A percentile compares a stretch with the other conserved stretches of the same genome.
Conservation (phyloP, 202 grass and related monocot genomes). For the Setaria italica region DNA sequence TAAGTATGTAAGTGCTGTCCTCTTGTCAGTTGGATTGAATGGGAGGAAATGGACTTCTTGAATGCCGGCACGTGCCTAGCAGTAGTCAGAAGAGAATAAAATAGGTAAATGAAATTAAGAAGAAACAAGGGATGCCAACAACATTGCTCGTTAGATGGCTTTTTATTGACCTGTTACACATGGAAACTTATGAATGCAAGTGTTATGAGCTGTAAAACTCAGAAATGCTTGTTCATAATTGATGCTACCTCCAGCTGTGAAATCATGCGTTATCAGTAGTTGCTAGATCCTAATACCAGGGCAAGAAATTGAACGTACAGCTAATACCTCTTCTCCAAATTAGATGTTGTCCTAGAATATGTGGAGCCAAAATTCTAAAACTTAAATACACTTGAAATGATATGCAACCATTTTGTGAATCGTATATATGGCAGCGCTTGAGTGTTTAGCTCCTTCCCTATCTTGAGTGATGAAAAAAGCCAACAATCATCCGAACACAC, state of each 20-base stretch:
- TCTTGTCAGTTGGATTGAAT: slow-evolving; percentile 75
- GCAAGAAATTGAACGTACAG: slow-evolving; percentile 17
- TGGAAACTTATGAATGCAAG: not conserved
- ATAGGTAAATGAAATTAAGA: not conserved
- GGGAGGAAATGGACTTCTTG: slow-evolving; percentile 71
- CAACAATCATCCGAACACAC: not conserved
- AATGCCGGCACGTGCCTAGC: slow-evolving; percentile 63
- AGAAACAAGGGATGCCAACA: slow-evolving; percentile 21
- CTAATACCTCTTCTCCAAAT: not conserved
- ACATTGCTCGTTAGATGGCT: not conserved
- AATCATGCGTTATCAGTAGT: slow-evolving; percentile 9
- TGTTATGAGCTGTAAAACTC: slow-evolving; percentile 15
- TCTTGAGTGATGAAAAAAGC: slow-evolving; percentile 28
- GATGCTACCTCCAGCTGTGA: slow-evolving; percentile 4
- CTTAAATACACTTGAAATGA: not conserved
- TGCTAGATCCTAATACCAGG: slow-evolving; percentile 17
- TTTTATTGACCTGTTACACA: slow-evolving; percentile 8
- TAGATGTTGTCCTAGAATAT: not conserved
- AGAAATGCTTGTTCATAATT: slow-evolving; percentile 13
- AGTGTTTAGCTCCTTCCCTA: slow-evolving; percentile 25
- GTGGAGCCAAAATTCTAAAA: slow-evolving; percentile 11
- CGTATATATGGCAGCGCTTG: not conserved
- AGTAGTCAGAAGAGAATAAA: slow-evolving; percentile 32
- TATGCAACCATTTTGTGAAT: not conserved
- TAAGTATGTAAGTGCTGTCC: slow-evolving; percentile 74